Base-by-base conservation (phyloP, 768 basidiomycete species). In the Ephemerocybe angulata region DNA sequence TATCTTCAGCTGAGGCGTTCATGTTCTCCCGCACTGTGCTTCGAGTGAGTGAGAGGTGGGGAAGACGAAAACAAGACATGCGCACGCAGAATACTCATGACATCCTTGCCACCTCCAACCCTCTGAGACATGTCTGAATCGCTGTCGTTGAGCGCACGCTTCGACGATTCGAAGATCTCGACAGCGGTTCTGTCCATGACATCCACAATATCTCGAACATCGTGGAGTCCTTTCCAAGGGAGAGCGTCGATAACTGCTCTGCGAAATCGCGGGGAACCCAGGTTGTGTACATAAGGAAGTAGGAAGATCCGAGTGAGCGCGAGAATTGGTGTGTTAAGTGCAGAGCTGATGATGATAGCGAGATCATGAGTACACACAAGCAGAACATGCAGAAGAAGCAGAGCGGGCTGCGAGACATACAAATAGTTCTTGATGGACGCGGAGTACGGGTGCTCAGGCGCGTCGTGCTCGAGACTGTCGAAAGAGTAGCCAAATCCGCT, bases 11-110 rank as follows among this genome's bases (percentile, higher is more conserved):
- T 4, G 61, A 62, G 2, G 70, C 67, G 2, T 54, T 57, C 28
- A 67, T 61, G 53, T 76, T 77, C 1, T 67, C 73, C 53, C 66
- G 67, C 55, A 77, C 76, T 78, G 42, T 33, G 25, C 12, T 24
- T 27, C 31, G n/a, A 21, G 8, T 38, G 28, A 49, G 46, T 40
- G 13, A 33, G 33, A 19, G 43, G 10, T 5, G 2, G 50, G 30
- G 10, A 50, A 17, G 53, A 13, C 28, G 40, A 17, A 11, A 37
- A 30, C 27, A 35, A 50, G 17, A 52, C 37, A 22, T 24, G 52
- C 70, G 29, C 58, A 79, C 76, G 55, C 29, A 78, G 60, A 25
- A 75, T 64, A 53, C 74, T 78, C 58, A 77, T 68, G 31, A 79
- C 67, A 58, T 78, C 77, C 50, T 71, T 74, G 11, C 74, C 73